These are phyloP conservation scores for Bassia scoparia DNA, from an alignment of 148 eudicot species.

Conservation along the genomic window DNA sequence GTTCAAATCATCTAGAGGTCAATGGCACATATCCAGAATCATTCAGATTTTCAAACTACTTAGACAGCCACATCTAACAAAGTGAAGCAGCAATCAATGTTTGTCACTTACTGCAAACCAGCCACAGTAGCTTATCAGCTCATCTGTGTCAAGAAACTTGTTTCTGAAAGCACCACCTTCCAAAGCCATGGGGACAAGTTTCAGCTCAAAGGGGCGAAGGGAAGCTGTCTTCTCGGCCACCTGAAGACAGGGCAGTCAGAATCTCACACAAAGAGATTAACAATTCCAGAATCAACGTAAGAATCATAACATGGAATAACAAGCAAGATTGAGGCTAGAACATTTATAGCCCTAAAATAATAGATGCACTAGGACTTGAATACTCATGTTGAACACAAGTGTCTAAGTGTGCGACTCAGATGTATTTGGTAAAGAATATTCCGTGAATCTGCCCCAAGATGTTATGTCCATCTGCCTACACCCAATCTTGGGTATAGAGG, in stretches of 20 bases:
- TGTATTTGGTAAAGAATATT: not conserved
- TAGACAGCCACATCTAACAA: not conserved
- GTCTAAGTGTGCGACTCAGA: not conserved
- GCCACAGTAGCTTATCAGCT: constrained; percentile 78
- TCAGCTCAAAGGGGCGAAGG: constrained; percentile 70
- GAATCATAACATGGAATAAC: not conserved
- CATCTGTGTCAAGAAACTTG: constrained; percentile 78
- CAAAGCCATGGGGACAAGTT: constrained; percentile 76
- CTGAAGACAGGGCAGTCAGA: constrained; percentile 35
- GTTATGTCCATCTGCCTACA: not conserved
- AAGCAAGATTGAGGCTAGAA: not conserved
- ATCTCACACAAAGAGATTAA: constrained; percentile 6
- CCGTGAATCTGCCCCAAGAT: not conserved
- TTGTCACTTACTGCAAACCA: constrained; percentile 73
- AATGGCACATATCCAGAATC: not conserved
- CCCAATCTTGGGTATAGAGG: not conserved
- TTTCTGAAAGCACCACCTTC: constrained; percentile 89
- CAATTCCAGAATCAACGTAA: constrained; percentile 7
- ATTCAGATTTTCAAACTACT: not conserved
- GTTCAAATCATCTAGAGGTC: not conserved
- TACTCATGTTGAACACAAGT: not conserved
- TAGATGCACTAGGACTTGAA: not conserved
- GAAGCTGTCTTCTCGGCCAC: constrained; percentile 90
- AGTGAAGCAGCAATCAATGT: not conserved
- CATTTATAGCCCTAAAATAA: not conserved